These are phyloP conservation scores for Alternaria sp. DNA, from an alignment of 2,329 filamentous ascomycete genomes.

Conservation along the genomic window DNA sequence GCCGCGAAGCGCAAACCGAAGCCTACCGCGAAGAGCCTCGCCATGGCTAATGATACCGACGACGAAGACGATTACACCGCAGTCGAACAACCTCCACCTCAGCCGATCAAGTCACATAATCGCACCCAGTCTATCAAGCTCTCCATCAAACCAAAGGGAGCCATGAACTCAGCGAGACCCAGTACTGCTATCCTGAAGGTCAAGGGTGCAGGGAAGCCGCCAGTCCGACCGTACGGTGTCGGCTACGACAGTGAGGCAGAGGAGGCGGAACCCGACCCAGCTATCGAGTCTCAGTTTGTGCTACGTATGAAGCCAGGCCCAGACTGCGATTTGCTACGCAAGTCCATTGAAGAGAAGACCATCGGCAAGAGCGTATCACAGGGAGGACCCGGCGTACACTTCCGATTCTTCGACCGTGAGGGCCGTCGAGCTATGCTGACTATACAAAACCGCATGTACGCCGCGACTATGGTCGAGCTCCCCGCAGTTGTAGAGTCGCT, in stretches of 20 bases:
- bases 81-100: slow-evolving; percentile 17
- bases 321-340: slow-evolving; percentile 82
- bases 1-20: slow-evolving; percentile 49
- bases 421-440: slow-evolving; percentile 76
- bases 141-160: slow-evolving; percentile 45
- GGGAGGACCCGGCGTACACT: slow-evolving; percentile 77
- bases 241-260: slow-evolving; percentile 97
- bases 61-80: slow-evolving; percentile 38
- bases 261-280: slow-evolving; percentile 85
- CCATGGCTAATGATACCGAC: slow-evolving; percentile 36
- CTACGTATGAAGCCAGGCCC: slow-evolving; percentile 86
- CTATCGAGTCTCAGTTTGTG: slow-evolving; percentile 88
- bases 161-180: slow-evolving; percentile 25
- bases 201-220: slow-evolving; percentile 47
- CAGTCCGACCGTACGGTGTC: slow-evolving; percentile 72
- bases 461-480: slow-evolving; percentile 80
- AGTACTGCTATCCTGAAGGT: slow-evolving; percentile 45
- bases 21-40: slow-evolving; percentile 46
- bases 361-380: slow-evolving; percentile 71
- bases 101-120: slow-evolving; percentile 19
- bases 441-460: slow-evolving; percentile 75
- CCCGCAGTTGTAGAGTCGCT: slow-evolving; percentile 88
- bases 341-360: slow-evolving; percentile 77
- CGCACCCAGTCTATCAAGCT: slow-evolving; percentile 44
- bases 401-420: slow-evolving; percentile 80